A percentile compares a stretch with the other conserved stretches of the same genome.
These are phyloP conservation scores for Panaeolus cyanescens DNA, from an alignment of 768 basidiomycete genomes.

Conservation along the genomic window DNA sequence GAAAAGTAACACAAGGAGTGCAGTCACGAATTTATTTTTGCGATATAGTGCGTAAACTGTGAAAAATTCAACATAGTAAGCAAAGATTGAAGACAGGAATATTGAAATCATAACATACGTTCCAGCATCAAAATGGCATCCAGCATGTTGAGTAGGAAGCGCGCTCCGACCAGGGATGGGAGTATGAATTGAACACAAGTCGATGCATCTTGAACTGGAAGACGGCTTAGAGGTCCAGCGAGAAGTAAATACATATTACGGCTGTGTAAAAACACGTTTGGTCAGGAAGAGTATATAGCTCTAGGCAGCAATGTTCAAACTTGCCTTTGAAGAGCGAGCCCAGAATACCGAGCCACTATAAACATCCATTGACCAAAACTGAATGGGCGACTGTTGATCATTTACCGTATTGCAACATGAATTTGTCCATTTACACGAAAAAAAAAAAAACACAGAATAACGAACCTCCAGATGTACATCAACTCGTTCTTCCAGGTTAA, in stretches of 20 bases:
- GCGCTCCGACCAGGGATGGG: background rate
- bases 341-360: conserved; percentile 8
- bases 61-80: background rate
- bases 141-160: conserved; percentile 8
- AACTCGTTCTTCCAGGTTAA: conserved; percentile 5
- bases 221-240: conserved; percentile 1
- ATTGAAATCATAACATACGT: conserved; percentile 2
- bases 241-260: conserved; percentile 11
- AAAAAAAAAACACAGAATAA: too few species aligned
- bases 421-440: too few species aligned
- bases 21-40: conserved; percentile 3
- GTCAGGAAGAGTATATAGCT: background rate
- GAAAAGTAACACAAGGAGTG: conserved; percentile 4
- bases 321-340: conserved; percentile 6
- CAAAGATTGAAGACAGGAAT: background rate
- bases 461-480: conserved; percentile 5
- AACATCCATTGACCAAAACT: conserved; percentile 1
- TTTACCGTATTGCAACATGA: too few species aligned
- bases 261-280: background rate
- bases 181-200: conserved; percentile 7
- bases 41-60: conserved; percentile 13
- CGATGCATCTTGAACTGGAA: conserved; percentile 6
- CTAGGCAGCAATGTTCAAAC: background rate
- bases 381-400: conserved; percentile 3
- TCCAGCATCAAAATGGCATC: conserved; percentile 13